Evolutionary conservation across 2,329 filamentous ascomycete species (phyloP), one percentile per base, ranked within the genome.

Genomic region (Cladophialophora psammophila): DNA sequence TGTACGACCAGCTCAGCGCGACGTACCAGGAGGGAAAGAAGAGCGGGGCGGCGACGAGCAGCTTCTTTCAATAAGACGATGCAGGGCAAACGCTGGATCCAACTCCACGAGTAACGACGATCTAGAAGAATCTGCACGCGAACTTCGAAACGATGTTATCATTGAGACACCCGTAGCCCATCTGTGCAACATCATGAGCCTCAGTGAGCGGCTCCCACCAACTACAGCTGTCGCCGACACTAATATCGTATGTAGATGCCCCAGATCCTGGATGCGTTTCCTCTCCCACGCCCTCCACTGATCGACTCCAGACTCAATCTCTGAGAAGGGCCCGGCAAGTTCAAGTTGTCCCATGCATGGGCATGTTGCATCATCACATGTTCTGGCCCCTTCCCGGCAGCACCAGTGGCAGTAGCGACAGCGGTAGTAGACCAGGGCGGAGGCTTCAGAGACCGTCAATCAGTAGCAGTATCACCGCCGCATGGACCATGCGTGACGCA

Each of bases 21-120:
- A 82, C 79, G 20, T 86, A 86, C 66, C 84, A 86, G 74, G 78
- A 79, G 55, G 80, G 81, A 1, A 86, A 85, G 73, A 74, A 74
- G 48, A 50, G 45, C 35, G 71, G 67, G 13, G 60, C 66, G 26
- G 57, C 50, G 38, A 58, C 69, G 20, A 69, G 60, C 57, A 70
- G 69, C 48, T 66, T 71, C 42, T 71, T 71, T 58, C 36, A 65
- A 26, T 71, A 53, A 64, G n/a, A n/a, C n/a, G n/a, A n/a, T n/a
- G n/a, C n/a, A n/a, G n/a, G n/a, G n/a, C n/a, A n/a, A n/a, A n/a
- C n/a, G n/a, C n/a, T n/a, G n/a, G n/a, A n/a, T n/a, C n/a, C n/a
- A n/a, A n/a, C n/a, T n/a, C n/a, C n/a, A n/a, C n/a, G n/a, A n/a
- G n/a, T n/a, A n/a, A n/a, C n/a, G n/a, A n/a, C n/a, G n/a, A 26